phyloP scores from a whole-genome alignment of 23 red algal genomes.

The Chondrus crispus region DNA sequence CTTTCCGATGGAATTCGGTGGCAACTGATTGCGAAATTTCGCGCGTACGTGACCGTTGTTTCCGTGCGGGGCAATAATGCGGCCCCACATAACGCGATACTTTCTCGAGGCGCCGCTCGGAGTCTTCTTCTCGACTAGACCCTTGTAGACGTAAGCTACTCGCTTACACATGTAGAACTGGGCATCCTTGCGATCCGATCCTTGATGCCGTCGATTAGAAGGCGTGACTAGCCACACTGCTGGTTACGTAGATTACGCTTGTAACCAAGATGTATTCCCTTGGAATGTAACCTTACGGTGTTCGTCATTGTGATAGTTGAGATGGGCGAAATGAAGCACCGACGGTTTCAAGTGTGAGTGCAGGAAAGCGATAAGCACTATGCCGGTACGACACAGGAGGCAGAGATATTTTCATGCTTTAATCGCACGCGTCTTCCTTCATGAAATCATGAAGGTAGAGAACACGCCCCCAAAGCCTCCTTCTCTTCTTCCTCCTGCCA shows the following conservation, averaged over 20 bases:
- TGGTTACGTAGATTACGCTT: constrained; percentile 82
- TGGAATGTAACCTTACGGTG: constrained; percentile 70
- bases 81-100: constrained; percentile 95
- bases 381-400: too few species aligned
- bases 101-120: constrained; percentile 51
- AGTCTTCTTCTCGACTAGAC: constrained; percentile 62
- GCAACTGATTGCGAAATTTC: constrained; percentile 93
- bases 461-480: too few species aligned
- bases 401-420: too few species aligned
- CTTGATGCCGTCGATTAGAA: constrained; percentile 90
- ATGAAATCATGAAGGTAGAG: too few species aligned
- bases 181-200: constrained; percentile 70
- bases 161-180: constrained; percentile 95
- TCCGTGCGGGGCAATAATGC: constrained; percentile 95
- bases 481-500: too few species aligned
- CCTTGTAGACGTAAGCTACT: constrained; percentile 97
- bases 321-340: neutral
- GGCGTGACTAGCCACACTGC: constrained; percentile 73
- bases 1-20: constrained; percentile 86
- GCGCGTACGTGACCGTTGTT: constrained; percentile 79
- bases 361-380: too few species aligned
- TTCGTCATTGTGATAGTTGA: neutral
- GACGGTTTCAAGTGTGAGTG: too few species aligned
- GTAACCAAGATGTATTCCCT: constrained; percentile 91
- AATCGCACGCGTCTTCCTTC: too few species aligned